Conservation (phyloP, 2,329 filamentous ascomycete genomes). For the Penicillium sp. region DNA sequence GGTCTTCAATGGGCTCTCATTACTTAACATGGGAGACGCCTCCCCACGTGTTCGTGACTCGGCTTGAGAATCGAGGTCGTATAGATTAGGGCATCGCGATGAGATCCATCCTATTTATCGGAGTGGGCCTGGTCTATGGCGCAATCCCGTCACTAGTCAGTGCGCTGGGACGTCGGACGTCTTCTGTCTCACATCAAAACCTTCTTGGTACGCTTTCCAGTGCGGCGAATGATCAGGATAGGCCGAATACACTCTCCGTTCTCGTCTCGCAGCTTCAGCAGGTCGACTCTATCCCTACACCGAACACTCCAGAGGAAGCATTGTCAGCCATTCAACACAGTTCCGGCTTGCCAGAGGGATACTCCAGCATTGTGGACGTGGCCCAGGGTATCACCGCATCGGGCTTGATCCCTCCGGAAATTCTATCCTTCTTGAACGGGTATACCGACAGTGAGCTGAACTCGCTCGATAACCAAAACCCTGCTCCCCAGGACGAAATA, state of each 20-base stretch:
- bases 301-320: neutral
- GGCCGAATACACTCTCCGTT: neutral
- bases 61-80: neutral
- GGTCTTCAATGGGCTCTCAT: neutral
- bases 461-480: constrained; percentile 16
- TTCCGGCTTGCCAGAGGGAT: neutral
- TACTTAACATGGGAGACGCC: neutral
- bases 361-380: constrained; percentile 1
- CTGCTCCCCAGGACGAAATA: constrained; percentile 1
- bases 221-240: neutral
- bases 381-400: constrained; percentile 4
- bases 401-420: constrained; percentile 15
- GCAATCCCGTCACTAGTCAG: neutral
- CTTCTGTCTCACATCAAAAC: neutral
- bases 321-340: neutral
- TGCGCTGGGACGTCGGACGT: neutral
- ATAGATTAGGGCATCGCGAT: neutral
- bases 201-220: neutral
- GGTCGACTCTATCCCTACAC: neutral
- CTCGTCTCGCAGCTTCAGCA: neutral
- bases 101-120: neutral
- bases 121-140: neutral
- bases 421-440: constrained; percentile 13
- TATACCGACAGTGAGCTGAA: constrained; percentile 15
- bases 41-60: neutral